Evolutionary conservation across 257 asterid genomes (phyloP).

Genomic region (Capsicum chinense): DNA sequence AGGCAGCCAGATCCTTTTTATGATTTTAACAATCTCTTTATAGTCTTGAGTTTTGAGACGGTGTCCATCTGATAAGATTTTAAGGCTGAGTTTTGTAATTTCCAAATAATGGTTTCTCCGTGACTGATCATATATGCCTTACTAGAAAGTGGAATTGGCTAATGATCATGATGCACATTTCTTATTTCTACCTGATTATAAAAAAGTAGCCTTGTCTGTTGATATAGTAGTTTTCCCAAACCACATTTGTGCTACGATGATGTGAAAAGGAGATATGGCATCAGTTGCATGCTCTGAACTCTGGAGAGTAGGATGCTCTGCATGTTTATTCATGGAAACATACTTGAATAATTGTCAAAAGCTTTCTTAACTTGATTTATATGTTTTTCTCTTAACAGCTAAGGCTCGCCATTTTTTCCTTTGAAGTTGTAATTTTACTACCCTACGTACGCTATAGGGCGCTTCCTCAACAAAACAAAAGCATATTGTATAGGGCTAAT

Average conservation of each 20-base stretch:
- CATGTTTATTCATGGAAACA: not conserved
- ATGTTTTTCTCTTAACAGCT: not conserved
- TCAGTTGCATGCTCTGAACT: not conserved
- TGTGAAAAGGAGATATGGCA: conserved; percentile 6
- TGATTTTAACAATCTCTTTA: conserved; percentile 4
- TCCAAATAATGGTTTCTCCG: not conserved
- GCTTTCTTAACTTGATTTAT: not conserved
- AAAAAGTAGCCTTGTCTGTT: not conserved
- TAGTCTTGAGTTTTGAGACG: not conserved
- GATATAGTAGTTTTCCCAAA: not conserved
- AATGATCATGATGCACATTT: not conserved
- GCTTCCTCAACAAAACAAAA: not conserved
- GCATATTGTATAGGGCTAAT: not conserved
- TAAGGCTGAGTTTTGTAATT: not conserved
- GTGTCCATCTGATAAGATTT: not conserved
- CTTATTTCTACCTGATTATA: conserved; percentile 11
- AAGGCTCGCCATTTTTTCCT: not conserved
- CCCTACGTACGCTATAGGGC: not conserved
- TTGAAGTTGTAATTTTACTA: not conserved
- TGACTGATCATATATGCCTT: not conserved
- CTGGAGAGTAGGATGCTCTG: not conserved
- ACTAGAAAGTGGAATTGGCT: not conserved
- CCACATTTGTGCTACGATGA: not conserved
- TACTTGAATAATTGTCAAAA: conserved; percentile 8
- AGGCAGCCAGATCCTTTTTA: not conserved